A percentile compares a stretch with the other conserved stretches of the same genome.
Evolutionary conservation across 129 eudicot species (phyloP).

Genomic region (Saussurea involucrata): DNA sequence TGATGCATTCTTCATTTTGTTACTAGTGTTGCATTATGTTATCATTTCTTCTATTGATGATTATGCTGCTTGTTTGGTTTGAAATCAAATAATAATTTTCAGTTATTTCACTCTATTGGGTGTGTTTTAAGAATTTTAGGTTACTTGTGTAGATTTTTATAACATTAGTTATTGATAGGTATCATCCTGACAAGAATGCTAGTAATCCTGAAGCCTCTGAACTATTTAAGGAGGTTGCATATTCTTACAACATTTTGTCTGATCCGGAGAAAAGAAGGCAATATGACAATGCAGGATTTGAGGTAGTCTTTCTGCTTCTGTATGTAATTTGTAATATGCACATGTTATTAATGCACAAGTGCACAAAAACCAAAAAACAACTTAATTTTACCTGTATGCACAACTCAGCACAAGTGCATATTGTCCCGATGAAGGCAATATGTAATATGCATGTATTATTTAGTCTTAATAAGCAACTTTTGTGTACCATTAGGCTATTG

Average conservation of each 20-base stretch:
- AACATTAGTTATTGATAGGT: conserved; percentile 43
- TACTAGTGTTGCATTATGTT: not conserved
- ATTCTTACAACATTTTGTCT: conserved; percentile 76
- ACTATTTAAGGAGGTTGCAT: conserved; percentile 92
- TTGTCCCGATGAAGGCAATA: too few relatives aligned
- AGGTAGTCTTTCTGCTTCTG: conserved; percentile 39
- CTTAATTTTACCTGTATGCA: too few relatives aligned
- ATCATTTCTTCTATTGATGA: not conserved
- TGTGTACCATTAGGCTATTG: conserved; percentile 61
- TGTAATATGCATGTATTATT: not conserved
- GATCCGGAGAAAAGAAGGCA: conserved; percentile 93
- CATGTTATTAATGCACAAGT: too few relatives aligned
- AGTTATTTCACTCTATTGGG: not conserved
- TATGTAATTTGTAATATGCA: not conserved
- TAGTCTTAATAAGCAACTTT: not conserved
- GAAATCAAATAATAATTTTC: not conserved
- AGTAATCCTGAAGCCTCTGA: conserved; percentile 90
- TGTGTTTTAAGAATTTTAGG: not conserved
- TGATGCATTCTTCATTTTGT: not conserved
- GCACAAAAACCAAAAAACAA: too few relatives aligned
- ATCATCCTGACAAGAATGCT: conserved; percentile 92
- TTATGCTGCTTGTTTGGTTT: not conserved
- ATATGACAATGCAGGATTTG: conserved; percentile 82
- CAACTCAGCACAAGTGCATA: too few relatives aligned
- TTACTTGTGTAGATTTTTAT: not conserved